Evolutionary conservation across 768 basidiomycete species (phyloP).

Genomic region (Lactifluus rugatus): DNA sequence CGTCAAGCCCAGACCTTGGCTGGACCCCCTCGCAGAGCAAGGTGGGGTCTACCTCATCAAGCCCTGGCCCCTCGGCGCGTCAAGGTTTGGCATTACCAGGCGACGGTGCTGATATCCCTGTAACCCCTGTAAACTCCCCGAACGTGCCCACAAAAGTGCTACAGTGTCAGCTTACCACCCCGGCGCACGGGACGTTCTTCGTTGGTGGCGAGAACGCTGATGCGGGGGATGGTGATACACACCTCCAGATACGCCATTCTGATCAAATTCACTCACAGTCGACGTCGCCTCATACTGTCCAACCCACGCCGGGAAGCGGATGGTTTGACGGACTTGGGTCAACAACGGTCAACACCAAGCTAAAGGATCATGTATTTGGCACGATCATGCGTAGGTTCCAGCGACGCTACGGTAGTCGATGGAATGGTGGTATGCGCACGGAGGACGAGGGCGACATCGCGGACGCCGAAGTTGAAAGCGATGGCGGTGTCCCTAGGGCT

Average conservation of each 20-base stretch:
- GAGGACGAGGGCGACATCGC: conserved; percentile 50
- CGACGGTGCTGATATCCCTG: conserved; percentile 34
- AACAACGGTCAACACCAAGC: conserved; percentile 84
- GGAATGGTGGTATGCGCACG: conserved; percentile 28
- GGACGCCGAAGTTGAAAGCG: conserved; percentile 31
- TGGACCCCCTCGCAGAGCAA: conserved; percentile 18
- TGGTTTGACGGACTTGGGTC: conserved; percentile 87
- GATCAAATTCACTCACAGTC: conserved; percentile 14
- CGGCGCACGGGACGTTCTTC: conserved; percentile 6
- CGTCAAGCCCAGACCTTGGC: conserved; percentile 64
- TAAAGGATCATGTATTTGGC: conserved; percentile 94
- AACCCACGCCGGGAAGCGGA: conserved; percentile 25
- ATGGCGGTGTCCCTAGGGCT: conserved; percentile 25
- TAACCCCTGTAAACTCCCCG: conserved; percentile 42
- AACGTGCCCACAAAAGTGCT: conserved; percentile 19
- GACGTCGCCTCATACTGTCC: neutral
- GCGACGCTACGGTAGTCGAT: conserved; percentile 33
- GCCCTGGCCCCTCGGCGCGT: conserved; percentile 33
- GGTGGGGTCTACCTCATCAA: conserved; percentile 20
- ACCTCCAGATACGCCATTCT: conserved; percentile 30
- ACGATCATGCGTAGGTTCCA: conserved; percentile 72
- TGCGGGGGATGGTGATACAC: conserved; percentile 23
- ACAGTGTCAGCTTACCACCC: conserved; percentile 3
- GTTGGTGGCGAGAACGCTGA: conserved; percentile 19
- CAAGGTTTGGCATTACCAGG: conserved; percentile 31